Evolutionary conservation across 495 filamentous ascomycete species (phyloP), one percentile per base, ranked within the genome.

Genomic region (Amniculicola lignicola): DNA sequence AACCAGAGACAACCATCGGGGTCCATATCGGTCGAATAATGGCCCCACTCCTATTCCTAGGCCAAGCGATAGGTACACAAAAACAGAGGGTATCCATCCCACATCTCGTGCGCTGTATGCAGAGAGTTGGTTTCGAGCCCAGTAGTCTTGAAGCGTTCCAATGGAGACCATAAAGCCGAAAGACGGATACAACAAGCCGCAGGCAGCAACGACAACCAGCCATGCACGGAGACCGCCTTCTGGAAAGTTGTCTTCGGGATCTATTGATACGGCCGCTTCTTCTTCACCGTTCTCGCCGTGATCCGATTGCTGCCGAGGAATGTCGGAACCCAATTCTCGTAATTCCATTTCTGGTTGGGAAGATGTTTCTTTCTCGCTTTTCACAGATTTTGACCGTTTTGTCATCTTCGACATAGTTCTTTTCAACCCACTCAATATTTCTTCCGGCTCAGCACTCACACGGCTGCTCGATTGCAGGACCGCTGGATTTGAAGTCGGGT

Each of bases 21-120:
- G 86, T 5, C 87, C 87, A 51, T 87, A 85, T 55, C 78, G 83
- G 63, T 95, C 90, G 59, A 85, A 90, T 7, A 90, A 59, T 28
- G 82, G 84, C 0, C 87, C 88, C 41, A 81, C 70, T 37, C 86
- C 72, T 25, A 83, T 75, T 10, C 84, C 83, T 59, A 70, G 33
- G 9, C 57, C 70, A 56, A 87, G 81, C 67, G 80, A 79, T 44
- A 80, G 69, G 61, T 82, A 82, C 2, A 73, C 67, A 59, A 79
- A 60, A 4, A 79, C 64, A 5, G 74, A 75, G 4, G 77, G 70
- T 52, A 87, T 84, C 84, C 84, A 87, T 7, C 76, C 72, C 6
- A 86, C 69, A 3, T 73, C 75, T 35, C 74, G 75, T 2, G 74
- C 58, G 15, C 70, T 67, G 62, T 81, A 80, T 25, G 70, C 51